phyloP scores from a whole-genome alignment of 306 rosid genomes.

The Astragalus glycyphyllos region DNA sequence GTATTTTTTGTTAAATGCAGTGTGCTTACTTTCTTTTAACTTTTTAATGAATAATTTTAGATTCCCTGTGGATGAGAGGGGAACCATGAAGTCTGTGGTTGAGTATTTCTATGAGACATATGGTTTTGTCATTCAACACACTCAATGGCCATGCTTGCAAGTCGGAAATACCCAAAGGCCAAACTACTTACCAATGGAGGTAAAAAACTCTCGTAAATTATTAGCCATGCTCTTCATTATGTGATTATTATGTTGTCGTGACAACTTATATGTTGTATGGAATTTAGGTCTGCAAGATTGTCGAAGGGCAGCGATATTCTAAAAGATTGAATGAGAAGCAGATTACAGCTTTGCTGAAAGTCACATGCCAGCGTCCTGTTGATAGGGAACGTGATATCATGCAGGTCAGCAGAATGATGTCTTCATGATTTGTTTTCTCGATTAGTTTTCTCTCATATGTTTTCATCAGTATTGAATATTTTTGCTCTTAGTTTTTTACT shows the following conservation, averaged over 20 bases:
- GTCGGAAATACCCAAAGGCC: constrained; percentile 93
- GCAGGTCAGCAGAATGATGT: constrained; percentile 56
- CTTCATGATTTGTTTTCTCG: not conserved
- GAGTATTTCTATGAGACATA: constrained; percentile 90
- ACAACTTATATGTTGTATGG: constrained; percentile 27
- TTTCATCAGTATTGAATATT: not conserved
- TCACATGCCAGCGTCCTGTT: constrained; percentile 91
- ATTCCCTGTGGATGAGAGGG: constrained; percentile 94
- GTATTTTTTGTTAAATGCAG: not conserved
- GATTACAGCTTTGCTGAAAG: constrained; percentile 88
- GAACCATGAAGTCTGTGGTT: constrained; percentile 91
- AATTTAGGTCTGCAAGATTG: constrained; percentile 91
- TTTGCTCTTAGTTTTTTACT: not conserved
- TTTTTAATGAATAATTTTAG: constrained; percentile 48
- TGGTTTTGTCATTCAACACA: constrained; percentile 82
- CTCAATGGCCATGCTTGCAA: constrained; percentile 97
- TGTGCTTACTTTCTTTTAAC: constrained; percentile 10
- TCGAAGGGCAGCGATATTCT: constrained; percentile 92
- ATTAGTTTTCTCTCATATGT: too few relatives aligned
- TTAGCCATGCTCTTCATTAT: not conserved
- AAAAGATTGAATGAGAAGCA: constrained; percentile 86
- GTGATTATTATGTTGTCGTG: not conserved
- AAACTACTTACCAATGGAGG: constrained; percentile 97
- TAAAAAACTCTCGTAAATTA: constrained; percentile 26
- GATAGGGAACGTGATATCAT: constrained; percentile 84